Percentiles rank a stretch among this genome's conserved stretches.
phyloP scores from a whole-genome alignment of 2,329 filamentous ascomycete species.

The Pseudogymnoascus sp. region DNA sequence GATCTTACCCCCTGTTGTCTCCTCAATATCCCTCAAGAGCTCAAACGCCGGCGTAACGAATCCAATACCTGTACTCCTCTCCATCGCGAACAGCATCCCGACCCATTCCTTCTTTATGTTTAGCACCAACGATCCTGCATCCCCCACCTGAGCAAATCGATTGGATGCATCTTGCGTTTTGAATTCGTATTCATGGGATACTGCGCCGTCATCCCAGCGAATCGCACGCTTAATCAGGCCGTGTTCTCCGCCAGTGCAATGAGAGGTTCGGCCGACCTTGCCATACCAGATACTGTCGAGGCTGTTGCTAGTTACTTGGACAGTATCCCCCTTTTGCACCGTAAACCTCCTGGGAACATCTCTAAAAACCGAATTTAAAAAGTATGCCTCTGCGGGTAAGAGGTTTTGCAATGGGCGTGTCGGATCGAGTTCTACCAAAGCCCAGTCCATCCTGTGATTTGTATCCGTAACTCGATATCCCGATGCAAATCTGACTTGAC shows the following conservation, averaged over 20 bases:
- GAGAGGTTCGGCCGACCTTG: background rate
- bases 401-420: background rate
- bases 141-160: background rate
- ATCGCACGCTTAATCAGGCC: background rate
- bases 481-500: background rate
- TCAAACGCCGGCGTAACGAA: background rate
- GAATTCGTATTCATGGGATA: background rate
- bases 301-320: background rate
- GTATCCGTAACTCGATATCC: background rate
- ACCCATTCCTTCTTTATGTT: background rate
- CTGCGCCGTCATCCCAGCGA: background rate
- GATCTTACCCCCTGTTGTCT: background rate
- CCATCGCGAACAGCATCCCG: background rate
- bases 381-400: no score
- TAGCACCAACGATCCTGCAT: background rate
- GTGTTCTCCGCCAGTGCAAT: background rate
- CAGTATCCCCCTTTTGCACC: background rate
- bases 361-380: no score
- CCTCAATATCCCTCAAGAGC: background rate
- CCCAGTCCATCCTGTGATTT: background rate
- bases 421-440: background rate
- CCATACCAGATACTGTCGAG: background rate
- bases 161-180: background rate
- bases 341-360: no score
- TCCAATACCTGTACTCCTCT: background rate